Evolutionary conservation across 2,329 filamentous ascomycete species (phyloP), one percentile per base, ranked within the genome.

Genomic region (Septoria petroselini): DNA sequence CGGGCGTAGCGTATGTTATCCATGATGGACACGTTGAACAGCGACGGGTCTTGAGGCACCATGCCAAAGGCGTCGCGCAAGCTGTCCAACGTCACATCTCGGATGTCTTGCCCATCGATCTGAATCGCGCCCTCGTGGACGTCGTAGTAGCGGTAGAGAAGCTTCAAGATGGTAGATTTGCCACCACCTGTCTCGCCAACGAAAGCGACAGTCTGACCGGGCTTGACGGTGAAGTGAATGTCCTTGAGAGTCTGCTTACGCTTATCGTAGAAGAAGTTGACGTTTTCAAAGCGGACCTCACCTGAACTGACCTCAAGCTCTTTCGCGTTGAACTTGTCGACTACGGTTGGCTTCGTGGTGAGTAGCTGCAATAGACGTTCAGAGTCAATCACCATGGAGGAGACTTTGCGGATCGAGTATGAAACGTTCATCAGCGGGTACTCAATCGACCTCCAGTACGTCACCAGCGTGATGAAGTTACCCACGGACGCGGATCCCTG

Each of bases 1-100:
- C 76, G 75, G 1, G 80, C 81, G 63, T 86, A 86, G 2, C 76
- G 75, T 18, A 87, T 70, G 59, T 86, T 87, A 14, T 84, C 77
- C 61, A 82, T 74, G 34, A 86, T 76, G 1, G 79, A 79, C 25
- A 77, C 74, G 61, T 85, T 83, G 70, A 86, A 86, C 7, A 86
- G 70, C 0, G 76, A 71, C 0, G 82, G 78, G 53, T 83, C 79
- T 65, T 87, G 80, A 2, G 83, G 83, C 0, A 86, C 83, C 9
- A 84, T 73, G 15, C 82, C 82, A 19, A 86, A 74, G 2, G 73
- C 70, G 15, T 79, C 73, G 7, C 82, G 75, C 2, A 86, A 69
- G 38, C 76, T 81, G 48, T 74, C 70, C 11, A 84, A 70, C 0
- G 76, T 81, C 1, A 86, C 74, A 19, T 79, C 71, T 17, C 80